A percentile compares a stretch with the other conserved stretches of the same genome.
phyloP scores from a whole-genome alignment of 2,329 filamentous ascomycete genomes.

The Cytospora piceae region DNA sequence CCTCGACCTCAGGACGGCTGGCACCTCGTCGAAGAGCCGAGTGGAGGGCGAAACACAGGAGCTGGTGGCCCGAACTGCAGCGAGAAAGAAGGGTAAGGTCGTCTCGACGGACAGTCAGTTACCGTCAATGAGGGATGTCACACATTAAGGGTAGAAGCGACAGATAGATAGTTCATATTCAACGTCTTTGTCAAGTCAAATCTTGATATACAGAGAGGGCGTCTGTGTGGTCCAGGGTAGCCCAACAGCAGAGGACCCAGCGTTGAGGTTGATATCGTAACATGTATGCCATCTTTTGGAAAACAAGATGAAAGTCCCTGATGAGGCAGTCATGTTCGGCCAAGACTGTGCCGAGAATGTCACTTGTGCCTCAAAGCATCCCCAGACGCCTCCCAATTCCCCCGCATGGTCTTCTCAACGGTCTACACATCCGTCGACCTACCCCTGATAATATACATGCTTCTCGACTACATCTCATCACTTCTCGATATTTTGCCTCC shows the following conservation, averaged over 20 bases:
- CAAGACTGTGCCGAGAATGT: slow-evolving; percentile 18
- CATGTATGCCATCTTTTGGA: neutral
- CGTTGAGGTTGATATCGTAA: neutral
- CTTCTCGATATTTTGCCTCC: slow-evolving; percentile 26
- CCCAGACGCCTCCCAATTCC: neutral
- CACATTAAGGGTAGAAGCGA: no score
- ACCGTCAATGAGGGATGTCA: no score
- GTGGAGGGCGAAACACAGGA: no score
- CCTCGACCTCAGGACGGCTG: no score
- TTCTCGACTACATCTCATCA: neutral
- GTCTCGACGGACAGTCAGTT: no score
- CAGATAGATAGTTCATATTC: no score
- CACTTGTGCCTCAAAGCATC: neutral
- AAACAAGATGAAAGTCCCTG: neutral
- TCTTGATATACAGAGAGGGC: no score
- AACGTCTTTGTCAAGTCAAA: no score
- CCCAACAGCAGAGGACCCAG: neutral
- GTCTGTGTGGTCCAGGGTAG: neutral
- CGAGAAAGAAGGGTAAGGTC: no score
- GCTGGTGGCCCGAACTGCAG: no score
- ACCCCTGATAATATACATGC: neutral
- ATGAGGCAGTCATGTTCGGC: neutral
- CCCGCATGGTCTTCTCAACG: slow-evolving; percentile 1
- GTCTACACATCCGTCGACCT: neutral
- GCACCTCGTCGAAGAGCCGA: no score